Evolutionary conservation across 78 protist species (phyloP).

Genomic region (Acrasis kona): DNA sequence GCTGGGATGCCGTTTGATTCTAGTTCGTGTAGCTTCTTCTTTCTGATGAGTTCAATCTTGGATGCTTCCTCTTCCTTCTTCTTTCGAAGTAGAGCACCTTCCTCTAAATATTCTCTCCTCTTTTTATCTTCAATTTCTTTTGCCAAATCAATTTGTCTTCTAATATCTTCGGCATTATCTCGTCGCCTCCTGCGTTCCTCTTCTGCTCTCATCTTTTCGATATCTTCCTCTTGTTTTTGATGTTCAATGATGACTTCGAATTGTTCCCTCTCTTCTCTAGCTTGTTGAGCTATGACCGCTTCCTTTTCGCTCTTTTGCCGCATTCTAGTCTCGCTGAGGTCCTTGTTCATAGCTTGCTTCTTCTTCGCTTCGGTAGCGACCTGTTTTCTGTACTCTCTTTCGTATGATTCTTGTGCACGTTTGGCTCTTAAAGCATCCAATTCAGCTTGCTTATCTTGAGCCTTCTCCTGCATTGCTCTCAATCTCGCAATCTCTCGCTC

Average conservation of each 20-base stretch:
- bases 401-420: conserved; percentile 40
- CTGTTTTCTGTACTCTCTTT: conserved; percentile 19
- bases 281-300: conserved; percentile 11
- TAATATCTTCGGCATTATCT: background rate
- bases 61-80: background rate
- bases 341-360: background rate
- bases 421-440: conserved; percentile 39
- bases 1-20: conserved; percentile 13
- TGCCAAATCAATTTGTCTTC: conserved; percentile 12
- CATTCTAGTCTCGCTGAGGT: conserved; percentile 15
- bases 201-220: background rate
- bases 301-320: conserved; percentile 26
- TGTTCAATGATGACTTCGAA: conserved; percentile 17
- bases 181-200: background rate
- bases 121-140: background rate
- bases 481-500: conserved; percentile 38
- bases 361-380: conserved; percentile 1
- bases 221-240: background rate
- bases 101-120: conserved; percentile 38
- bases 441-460: conserved; percentile 48
- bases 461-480: conserved; percentile 40
- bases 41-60: conserved; percentile 12
- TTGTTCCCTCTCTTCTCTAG: conserved; percentile 22
- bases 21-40: conserved; percentile 28
- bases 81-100: conserved; percentile 8